These are phyloP conservation scores for Spergularia azorica DNA, from an alignment of 179 eudicot species.

Conservation along the genomic window DNA sequence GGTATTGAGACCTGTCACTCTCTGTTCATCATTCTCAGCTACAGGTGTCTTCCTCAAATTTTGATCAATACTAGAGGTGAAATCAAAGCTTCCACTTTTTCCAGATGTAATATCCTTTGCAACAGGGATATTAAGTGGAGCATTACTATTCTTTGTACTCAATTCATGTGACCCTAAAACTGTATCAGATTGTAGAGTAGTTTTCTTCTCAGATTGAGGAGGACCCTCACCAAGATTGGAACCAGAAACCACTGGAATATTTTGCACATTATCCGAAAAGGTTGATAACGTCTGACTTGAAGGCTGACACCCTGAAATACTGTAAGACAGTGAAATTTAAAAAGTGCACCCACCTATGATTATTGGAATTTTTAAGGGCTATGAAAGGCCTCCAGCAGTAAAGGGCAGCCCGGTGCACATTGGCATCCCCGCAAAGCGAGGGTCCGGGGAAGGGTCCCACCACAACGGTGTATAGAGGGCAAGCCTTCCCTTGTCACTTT, in stretches of 20 bases:
- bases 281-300: slow-evolving; percentile 33
- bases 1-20: slow-evolving; percentile 25
- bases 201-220: slow-evolving; percentile 33
- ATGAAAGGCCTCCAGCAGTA: not conserved
- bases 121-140: slow-evolving; percentile 31
- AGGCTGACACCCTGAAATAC: slow-evolving; percentile 38
- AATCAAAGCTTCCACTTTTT: slow-evolving; percentile 14
- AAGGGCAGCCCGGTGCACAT: too few relatives aligned
- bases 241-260: slow-evolving; percentile 25
- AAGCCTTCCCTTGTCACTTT: too few relatives aligned
- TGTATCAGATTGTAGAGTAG: slow-evolving; percentile 24
- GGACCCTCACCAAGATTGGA: slow-evolving; percentile 28
- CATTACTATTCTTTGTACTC: slow-evolving; percentile 30
- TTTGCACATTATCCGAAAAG: slow-evolving; percentile 49
- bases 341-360: not conserved
- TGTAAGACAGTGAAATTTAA: slow-evolving; percentile 21
- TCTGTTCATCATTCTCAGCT: slow-evolving; percentile 30
- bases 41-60: slow-evolving; percentile 24
- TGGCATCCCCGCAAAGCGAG: too few relatives aligned
- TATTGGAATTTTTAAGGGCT: not conserved
- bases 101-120: slow-evolving; percentile 25
- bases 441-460: too few relatives aligned
- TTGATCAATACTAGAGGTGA: slow-evolving; percentile 22
- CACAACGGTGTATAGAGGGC: too few relatives aligned
- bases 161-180: slow-evolving; percentile 33